Evolutionary conservation across 2,329 filamentous ascomycete genomes (phyloP).

Genomic region (Acrodontium crateriforme): DNA sequence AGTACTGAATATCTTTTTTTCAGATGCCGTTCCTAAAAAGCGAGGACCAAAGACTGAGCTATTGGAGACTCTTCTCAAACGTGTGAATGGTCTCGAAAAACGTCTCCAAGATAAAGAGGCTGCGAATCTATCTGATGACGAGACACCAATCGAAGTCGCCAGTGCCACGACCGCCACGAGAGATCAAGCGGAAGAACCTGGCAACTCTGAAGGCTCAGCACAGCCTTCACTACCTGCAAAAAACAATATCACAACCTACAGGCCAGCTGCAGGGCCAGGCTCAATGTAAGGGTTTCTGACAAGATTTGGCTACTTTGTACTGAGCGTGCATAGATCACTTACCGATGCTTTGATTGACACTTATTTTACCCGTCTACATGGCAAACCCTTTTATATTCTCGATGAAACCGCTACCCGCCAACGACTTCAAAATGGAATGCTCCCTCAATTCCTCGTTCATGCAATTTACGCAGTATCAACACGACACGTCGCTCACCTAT

Average conservation of each 20-base stretch:
- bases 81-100: constrained; percentile 74
- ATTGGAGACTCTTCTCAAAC: constrained; percentile 67
- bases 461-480: constrained; percentile 37
- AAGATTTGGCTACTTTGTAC: too few relatives aligned
- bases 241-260: constrained; percentile 3
- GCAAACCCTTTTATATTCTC: constrained; percentile 68
- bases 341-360: constrained; percentile 43
- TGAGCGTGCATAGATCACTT: too few relatives aligned
- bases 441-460: constrained; percentile 39
- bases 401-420: constrained; percentile 65
- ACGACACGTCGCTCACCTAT: constrained; percentile 54
- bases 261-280: not conserved
- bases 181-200: too few relatives aligned
- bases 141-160: not conserved
- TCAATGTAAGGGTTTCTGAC: too few relatives aligned
- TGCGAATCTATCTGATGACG: too few relatives aligned
- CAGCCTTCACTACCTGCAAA: too few relatives aligned
- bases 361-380: constrained; percentile 68
- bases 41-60: constrained; percentile 83
- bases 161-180: not conserved
- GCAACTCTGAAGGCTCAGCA: too few relatives aligned
- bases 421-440: constrained; percentile 52
- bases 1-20: constrained; percentile 5
- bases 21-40: constrained; percentile 81
- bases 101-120: constrained; percentile 46